Base-by-base conservation (phyloP, 2,329 filamentous ascomycete species). In the Mycocentrospora acerina region DNA sequence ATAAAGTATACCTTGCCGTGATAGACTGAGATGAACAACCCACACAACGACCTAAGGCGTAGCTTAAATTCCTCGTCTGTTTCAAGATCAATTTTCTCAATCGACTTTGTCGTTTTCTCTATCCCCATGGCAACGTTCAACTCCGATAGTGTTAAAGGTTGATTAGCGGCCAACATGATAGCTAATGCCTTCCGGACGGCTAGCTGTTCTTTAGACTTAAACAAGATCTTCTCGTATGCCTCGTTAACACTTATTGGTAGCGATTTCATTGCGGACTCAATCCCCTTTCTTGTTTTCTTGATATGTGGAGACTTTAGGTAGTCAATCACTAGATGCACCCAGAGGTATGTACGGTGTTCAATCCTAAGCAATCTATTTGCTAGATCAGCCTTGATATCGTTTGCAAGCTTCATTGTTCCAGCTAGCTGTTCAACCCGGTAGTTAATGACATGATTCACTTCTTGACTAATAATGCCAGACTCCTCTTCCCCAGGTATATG, bases 401-500 rank as follows among this genome's bases (percentile, higher is more conserved):
- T 34, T 37, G 44, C 24, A 24, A 55, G 46, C 25, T 15, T 28
- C 40, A 35, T 44, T 29, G 48, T 37, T 37, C 19, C 37, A 12
- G 46, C 46, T 11, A 55, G 37, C 31, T 29, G 30, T 22, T 48
- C 41, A 1, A 55, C 44, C 26, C 48, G 43, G 29, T 46, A 38
- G 29, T 37, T 22, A 27, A 55, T 45, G 12, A 55, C 51, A 32
- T 14, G 36, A 36, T 46, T 52, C 14, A 55, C 35, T 36, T 55
- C 48, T 42, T 50, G 41, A 22, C 51, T 45, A 25, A 52, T 55
- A 12, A 31, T 45, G 29, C 46, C 44, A 24, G 46, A 55, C 35
- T 48, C 43, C 16, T 52, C 48, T 39, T 55, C 51, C 9, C 51
- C 46, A 29, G 51, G 48, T 43, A 52, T 55, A 26, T 29, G 46